These are phyloP conservation scores for Crepidotus variabilis DNA, from an alignment of 768 basidiomycete genomes.

Conservation along the genomic window DNA sequence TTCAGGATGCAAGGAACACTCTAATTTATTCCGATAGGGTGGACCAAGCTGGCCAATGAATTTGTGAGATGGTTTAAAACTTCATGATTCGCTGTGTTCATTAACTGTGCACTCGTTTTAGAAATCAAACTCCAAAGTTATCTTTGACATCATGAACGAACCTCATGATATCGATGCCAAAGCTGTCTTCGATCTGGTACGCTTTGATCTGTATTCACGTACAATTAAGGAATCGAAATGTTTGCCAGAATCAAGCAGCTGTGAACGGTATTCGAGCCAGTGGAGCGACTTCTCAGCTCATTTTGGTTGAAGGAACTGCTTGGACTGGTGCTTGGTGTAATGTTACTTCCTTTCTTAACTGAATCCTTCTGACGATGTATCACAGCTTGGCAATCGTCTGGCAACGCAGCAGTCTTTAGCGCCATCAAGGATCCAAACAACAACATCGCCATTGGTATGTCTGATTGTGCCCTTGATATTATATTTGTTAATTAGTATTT, in stretches of 20 bases:
- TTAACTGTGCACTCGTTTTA: slow-evolving; percentile 10
- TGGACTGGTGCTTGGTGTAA: slow-evolving; percentile 61
- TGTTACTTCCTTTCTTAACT: slow-evolving; percentile 13
- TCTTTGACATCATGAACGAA: slow-evolving; percentile 67
- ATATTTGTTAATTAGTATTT: slow-evolving; percentile 1
- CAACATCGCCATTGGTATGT: slow-evolving; percentile 53
- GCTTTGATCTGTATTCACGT: slow-evolving; percentile 8
- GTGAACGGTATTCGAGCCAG: slow-evolving; percentile 60
- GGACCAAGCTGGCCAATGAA: slow-evolving; percentile 51
- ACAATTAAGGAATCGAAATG: too few species aligned
- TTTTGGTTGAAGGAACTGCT: slow-evolving; percentile 45
- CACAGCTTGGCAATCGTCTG: slow-evolving; percentile 54
- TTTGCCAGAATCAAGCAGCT: slow-evolving; percentile 53
- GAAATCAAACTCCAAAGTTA: slow-evolving; percentile 48
- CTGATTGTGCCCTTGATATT: background rate
- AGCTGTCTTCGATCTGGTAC: slow-evolving; percentile 48
- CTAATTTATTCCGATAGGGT: too few species aligned
- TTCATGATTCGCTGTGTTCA: background rate
- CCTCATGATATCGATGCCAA: slow-evolving; percentile 54
- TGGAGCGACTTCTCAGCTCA: slow-evolving; percentile 57
- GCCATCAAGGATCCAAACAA: slow-evolving; percentile 56
- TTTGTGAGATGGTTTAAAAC: slow-evolving; percentile 37
- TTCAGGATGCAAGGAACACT: too few species aligned
- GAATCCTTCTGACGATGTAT: too few species aligned
- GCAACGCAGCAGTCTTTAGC: slow-evolving; percentile 50